Percentiles rank a stretch among this genome's conserved stretches.
Evolutionary conservation across 176 grass and related monocot genomes (phyloP).

Genomic region (Carex parvula): DNA sequence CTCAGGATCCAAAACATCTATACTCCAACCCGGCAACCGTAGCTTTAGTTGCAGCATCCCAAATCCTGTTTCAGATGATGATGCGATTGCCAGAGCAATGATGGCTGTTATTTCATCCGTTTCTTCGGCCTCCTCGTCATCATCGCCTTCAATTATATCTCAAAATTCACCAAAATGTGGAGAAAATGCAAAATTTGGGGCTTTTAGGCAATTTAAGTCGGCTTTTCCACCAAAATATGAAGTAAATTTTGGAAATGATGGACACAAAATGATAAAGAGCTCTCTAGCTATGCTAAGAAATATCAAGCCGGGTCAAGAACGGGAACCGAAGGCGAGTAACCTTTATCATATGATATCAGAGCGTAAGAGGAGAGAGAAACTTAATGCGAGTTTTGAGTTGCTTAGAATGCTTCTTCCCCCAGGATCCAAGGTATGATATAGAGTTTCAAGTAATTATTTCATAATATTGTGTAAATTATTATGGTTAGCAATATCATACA

Average conservation of each 20-base stretch:
- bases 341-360: conserved; percentile 88
- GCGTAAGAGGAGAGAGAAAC: conserved; percentile 76
- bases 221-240: neutral
- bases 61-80: conserved; percentile 29
- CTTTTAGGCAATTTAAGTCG: conserved; percentile 32
- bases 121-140: conserved; percentile 58
- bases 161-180: conserved; percentile 9
- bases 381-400: conserved; percentile 64
- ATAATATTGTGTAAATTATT: neutral
- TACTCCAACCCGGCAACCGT: neutral
- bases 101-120: conserved; percentile 62
- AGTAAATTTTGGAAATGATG: conserved; percentile 2
- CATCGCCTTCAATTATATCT: conserved; percentile 28
- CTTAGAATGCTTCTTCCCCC: conserved; percentile 68
- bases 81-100: conserved; percentile 66
- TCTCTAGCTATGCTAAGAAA: conserved; percentile 39
- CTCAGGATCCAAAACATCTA: neutral
- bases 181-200: neutral
- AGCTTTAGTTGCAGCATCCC: conserved; percentile 8
- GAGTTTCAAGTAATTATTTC: conserved; percentile 10
- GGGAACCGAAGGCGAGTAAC: neutral
- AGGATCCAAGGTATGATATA: conserved; percentile 59
- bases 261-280: conserved; percentile 45
- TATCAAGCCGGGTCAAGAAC: conserved; percentile 22
- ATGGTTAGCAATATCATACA: neutral